Base-by-base conservation (phyloP, 768 basidiomycete species). In the Boletus rubroflammeus region DNA sequence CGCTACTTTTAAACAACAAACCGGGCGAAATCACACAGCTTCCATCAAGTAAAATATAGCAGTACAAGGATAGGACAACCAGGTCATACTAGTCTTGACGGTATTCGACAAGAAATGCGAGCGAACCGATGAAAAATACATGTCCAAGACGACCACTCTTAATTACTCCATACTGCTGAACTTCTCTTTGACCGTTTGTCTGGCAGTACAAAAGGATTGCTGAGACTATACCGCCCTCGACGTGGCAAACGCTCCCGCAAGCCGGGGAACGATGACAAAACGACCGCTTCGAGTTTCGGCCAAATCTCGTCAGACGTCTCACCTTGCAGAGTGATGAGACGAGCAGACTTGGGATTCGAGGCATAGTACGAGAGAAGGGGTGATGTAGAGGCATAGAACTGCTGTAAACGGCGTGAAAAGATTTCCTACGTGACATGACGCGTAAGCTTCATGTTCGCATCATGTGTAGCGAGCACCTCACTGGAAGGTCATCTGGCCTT, bases 401-500 rank as follows among this genome's bases (percentile, higher is more conserved):
- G 79, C 36, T 78, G 71, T 17, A 95, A 76, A 17, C 93, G 86
- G 35, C 83, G 87, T 32, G 83, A 76, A 67, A 93, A 93, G 32
- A 83, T 76, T 69, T 90, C 86, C 92, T 93, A 67, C 14, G 47
- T 29, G 41, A 53, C 31, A 36, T 35, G 42, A 32, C 39, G 6
- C n/a, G 45, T 54, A 6, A 54, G 53, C 43, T 46, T 52, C 48
- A 39, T 21, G 62, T 47, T 9, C 47, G 21, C 29, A 13, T 36
- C 29, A 32, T 4, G 47, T 32, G 35, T 53, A 25, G 36, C 35
- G n/a, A 25, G 25, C n/a, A 48, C 76, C 86, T 48, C 64, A 93
- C 92, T 5, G 92, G 90, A 67, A 89, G 88, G 65, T 96, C 93
- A 64, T 96, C 93, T 15, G 90, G 88, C 26, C 93, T 80, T 62